Evolutionary conservation across 257 asterid genomes (phyloP), one percentile per base, ranked within the genome.

Genomic region (Primulina eburnea): DNA sequence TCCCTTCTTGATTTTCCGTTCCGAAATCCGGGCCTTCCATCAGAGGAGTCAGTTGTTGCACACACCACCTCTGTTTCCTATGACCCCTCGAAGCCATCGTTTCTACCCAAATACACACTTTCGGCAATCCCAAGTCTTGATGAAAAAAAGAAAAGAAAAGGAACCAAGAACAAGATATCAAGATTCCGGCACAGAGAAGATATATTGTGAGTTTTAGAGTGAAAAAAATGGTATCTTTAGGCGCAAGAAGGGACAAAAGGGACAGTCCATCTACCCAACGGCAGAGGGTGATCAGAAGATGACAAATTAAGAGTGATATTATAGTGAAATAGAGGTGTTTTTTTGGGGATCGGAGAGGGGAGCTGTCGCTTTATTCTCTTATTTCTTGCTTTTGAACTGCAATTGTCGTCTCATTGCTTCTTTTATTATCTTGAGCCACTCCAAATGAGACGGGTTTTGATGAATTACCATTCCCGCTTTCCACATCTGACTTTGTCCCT

Each of bases 21-120:
- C 82, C 86, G 1, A 84, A 78, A 75, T 87, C 96, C 2, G 96
- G 96, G 28, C 96, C 96, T 80, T 90, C 96, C 92, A 86, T 86
- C 12, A 90, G 69, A 6, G 96, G 96, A 10, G 96, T 90, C 32
- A 90, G 82, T 5, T 95, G 89, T 61, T 88, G 92, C 6, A 82
- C 80, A 53, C 85, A 81, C 95, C 95, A 86, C 32, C 88, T 65
- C 74, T 82, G 87, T 28, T 84, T 81, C 67, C 89, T 75, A 11
- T 90, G 81, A 57, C 74, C 64, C 57, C 84, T 77, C 32, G 86
- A 76, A n/a, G 83, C 84, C 87, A 84, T 78, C 4, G 9, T 47
- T 53, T 21, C 5, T 50, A 6, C 21, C 18, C 8, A 43, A 14
- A 6, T 68, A 12, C 28, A 2, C 8, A 24, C 2, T 16, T 47